Percentiles rank a stretch among this genome's conserved stretches.
These are phyloP conservation scores for Penicillium alfredii DNA, from an alignment of 495 filamentous ascomycete genomes.

Conservation along the genomic window DNA sequence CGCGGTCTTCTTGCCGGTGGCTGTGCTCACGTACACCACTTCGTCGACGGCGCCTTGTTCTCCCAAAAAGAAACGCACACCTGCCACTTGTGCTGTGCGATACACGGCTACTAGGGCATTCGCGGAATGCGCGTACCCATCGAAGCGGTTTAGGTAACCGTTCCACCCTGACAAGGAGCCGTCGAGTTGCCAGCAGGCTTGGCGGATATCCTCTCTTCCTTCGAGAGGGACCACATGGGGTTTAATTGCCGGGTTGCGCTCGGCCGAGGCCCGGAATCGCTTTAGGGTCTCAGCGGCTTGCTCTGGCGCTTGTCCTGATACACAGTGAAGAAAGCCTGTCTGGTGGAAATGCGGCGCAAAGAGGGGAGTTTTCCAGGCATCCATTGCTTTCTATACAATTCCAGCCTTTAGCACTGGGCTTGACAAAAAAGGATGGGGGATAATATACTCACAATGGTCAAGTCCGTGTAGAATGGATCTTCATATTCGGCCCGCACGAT, in stretches of 20 bases:
- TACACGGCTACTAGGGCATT: slow-evolving; percentile 34
- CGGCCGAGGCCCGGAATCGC: slow-evolving; percentile 39
- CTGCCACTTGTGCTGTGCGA: slow-evolving; percentile 20
- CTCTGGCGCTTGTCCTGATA: slow-evolving; percentile 39
- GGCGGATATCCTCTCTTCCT: slow-evolving; percentile 29
- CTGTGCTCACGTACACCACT: slow-evolving; percentile 21
- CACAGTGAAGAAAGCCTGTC: slow-evolving; percentile 48
- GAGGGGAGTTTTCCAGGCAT: slow-evolving; percentile 45
- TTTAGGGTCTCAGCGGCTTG: slow-evolving; percentile 43
- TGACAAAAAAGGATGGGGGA: slow-evolving; percentile 4
- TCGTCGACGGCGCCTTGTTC: slow-evolving; percentile 18
- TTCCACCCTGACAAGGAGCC: slow-evolving; percentile 47
- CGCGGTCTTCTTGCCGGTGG: slow-evolving; percentile 18
- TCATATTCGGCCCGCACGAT: slow-evolving; percentile 52
- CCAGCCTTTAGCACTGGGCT: slow-evolving; percentile 2
- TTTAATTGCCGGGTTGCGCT: slow-evolving; percentile 28
- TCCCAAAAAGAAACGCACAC: slow-evolving; percentile 36
- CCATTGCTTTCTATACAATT: slow-evolving; percentile 40
- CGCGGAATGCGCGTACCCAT: slow-evolving; percentile 47
- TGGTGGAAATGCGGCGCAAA: slow-evolving; percentile 50
- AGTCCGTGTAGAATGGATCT: slow-evolving; percentile 47
- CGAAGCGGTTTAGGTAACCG: slow-evolving; percentile 50
- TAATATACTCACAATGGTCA: slow-evolving; percentile 34
- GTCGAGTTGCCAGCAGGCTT: slow-evolving; percentile 37
- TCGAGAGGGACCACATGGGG: slow-evolving; percentile 32